phyloP scores from a whole-genome alignment of 176 grass and related monocot genomes.

The Musa acuminata region DNA sequence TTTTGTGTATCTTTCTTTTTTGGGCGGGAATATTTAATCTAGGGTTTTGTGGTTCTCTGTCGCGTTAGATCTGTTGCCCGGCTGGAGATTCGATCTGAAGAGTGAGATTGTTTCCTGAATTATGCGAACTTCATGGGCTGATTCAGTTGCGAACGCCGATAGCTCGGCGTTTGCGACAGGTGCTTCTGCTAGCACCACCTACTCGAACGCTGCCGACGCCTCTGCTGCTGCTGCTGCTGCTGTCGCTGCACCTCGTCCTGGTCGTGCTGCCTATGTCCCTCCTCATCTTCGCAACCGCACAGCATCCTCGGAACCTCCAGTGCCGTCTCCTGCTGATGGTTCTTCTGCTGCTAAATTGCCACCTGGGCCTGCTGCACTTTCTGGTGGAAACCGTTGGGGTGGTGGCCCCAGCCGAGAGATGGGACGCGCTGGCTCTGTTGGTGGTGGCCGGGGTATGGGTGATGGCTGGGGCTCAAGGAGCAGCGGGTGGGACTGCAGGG shows the following conservation, averaged over 20 bases:
- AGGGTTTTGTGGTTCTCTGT: neutral
- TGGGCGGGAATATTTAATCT: neutral
- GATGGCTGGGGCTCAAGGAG: conserved; percentile 48
- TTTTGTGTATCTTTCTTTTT: neutral
- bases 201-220: conserved; percentile 8
- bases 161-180: conserved; percentile 66
- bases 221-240: conserved; percentile 17
- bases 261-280: conserved; percentile 59
- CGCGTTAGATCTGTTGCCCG: conserved; percentile 12
- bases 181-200: neutral
- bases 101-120: conserved; percentile 37
- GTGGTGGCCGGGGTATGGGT: conserved; percentile 19
- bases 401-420: conserved; percentile 7
- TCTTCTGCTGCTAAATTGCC: conserved; percentile 19
- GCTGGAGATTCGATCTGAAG: conserved; percentile 19
- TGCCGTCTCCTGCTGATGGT: neutral
- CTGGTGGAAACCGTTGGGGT: conserved; percentile 31
- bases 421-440: neutral
- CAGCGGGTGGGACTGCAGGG: conserved; percentile 52
- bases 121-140: conserved; percentile 99
- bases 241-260: conserved; percentile 30
- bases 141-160: conserved; percentile 96
- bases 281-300: conserved; percentile 66
- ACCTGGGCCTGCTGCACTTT: conserved; percentile 22
- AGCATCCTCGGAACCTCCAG: conserved; percentile 10